Evolutionary conservation across 192 early-diverging fungal species (phyloP).

Genomic region (Entomortierella parvispora): DNA sequence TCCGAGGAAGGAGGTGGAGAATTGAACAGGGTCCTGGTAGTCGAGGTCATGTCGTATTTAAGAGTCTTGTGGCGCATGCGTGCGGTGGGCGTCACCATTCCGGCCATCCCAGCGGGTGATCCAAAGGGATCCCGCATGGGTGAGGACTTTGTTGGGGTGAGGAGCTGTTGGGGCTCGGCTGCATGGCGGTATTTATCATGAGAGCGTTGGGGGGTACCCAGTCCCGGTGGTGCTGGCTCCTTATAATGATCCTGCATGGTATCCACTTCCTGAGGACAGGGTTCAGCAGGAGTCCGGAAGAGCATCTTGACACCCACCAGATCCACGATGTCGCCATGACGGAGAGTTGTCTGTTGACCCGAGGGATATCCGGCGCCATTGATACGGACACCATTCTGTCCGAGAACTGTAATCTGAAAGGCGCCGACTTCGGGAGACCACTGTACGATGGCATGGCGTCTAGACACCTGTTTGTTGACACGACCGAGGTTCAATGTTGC

Average conservation of each 20-base stretch:
- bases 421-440: constrained; percentile 14
- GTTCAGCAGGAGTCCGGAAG: constrained; percentile 43
- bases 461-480: constrained; percentile 61
- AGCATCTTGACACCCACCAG: constrained; percentile 59
- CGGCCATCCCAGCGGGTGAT: constrained; percentile 11
- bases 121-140: constrained; percentile 12
- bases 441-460: constrained; percentile 57
- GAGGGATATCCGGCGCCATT: constrained; percentile 53
- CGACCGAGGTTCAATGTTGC: constrained; percentile 60
- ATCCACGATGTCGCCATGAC: constrained; percentile 54
- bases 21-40: constrained; percentile 7
- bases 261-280: neutral
- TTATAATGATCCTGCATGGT: neutral
- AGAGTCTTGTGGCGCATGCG: constrained; percentile 41
- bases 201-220: constrained; percentile 1
- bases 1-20: constrained; percentile 37
- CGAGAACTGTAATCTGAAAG: constrained; percentile 59
- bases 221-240: constrained; percentile 12
- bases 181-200: constrained; percentile 2
- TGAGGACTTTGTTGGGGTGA: constrained; percentile 26
- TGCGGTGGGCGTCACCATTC: constrained; percentile 26
- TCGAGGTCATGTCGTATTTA: constrained; percentile 31
- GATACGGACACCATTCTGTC: constrained; percentile 58
- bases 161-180: constrained; percentile 16
- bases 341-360: constrained; percentile 45